phyloP scores from a whole-genome alignment of 83 land plant genomes.

The Thuja plicata region DNA sequence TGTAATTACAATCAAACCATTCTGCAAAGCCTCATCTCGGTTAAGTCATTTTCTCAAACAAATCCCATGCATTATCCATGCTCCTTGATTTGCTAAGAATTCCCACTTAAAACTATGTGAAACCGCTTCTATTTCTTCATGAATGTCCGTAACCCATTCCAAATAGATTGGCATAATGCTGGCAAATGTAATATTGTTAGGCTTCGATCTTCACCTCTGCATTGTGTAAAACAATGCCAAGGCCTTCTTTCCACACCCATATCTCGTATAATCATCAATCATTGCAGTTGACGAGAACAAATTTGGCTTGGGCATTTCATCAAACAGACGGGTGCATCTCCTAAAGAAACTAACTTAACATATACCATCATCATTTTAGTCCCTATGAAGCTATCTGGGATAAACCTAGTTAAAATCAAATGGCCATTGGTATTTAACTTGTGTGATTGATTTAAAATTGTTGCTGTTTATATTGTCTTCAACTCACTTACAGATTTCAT shows the following conservation, averaged over 20 bases:
- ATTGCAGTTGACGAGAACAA: not conserved
- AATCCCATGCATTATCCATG: slow-evolving; percentile 37
- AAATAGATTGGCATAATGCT: slow-evolving; percentile 50
- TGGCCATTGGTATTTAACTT: not conserved
- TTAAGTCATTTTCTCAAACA: slow-evolving; percentile 33
- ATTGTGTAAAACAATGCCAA: slow-evolving; percentile 29
- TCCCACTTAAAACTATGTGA: slow-evolving; percentile 39
- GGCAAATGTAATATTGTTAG: slow-evolving; percentile 38
- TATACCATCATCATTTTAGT: not conserved
- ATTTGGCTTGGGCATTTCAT: not conserved
- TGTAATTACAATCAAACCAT: slow-evolving; percentile 43
- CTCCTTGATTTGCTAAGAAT: slow-evolving; percentile 42
- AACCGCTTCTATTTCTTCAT: slow-evolving; percentile 31
- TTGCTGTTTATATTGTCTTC: not conserved
- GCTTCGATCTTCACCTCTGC: slow-evolving; percentile 3
- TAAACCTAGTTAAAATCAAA: not conserved
- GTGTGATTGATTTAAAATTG: not conserved
- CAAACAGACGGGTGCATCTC: not conserved
- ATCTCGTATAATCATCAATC: slow-evolving; percentile 28
- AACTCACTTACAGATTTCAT: not conserved
- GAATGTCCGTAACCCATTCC: slow-evolving; percentile 36
- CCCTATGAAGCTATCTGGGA: not conserved
- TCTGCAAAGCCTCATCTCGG: slow-evolving; percentile 43
- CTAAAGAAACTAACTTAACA: not conserved
- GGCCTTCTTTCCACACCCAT: slow-evolving; percentile 20